Percentiles rank a stretch among this genome's conserved stretches.
Conservation (phyloP, 2,329 filamentous ascomycete species). For the Trichoderma gracile region DNA sequence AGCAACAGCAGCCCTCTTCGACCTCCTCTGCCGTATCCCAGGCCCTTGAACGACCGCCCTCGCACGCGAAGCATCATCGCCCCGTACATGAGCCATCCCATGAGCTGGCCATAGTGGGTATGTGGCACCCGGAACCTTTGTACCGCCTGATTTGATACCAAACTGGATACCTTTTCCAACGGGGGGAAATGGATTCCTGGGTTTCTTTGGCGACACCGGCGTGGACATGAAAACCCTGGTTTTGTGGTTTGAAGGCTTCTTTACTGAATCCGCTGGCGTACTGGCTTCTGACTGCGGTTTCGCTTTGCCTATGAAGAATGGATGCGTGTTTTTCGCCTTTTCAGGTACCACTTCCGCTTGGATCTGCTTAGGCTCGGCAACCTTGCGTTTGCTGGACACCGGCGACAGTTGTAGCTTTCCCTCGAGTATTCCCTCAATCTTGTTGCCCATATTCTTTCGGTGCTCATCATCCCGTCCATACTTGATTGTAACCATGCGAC, state of each 20-base stretch:
- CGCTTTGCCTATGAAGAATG: constrained; percentile 45
- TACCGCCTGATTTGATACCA: constrained; percentile 45
- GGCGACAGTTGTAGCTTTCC: constrained; percentile 34
- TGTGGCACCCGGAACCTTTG: constrained; percentile 65
- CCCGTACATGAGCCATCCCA: constrained; percentile 65
- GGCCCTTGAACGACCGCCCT: not conserved
- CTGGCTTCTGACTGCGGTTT: constrained; percentile 34
- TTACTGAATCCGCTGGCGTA: constrained; percentile 29
- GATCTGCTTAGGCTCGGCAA: not conserved
- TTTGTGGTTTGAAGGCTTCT: constrained; percentile 36
- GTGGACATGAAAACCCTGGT: constrained; percentile 54
- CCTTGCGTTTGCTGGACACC: constrained; percentile 1
- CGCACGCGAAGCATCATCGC: constrained; percentile 31
- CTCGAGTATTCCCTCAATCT: constrained; percentile 64
- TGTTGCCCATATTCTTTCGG: constrained; percentile 54
- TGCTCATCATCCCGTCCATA: constrained; percentile 57
- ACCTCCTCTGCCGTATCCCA: constrained; percentile 42
- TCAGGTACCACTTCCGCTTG: constrained; percentile 28
- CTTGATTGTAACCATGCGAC: constrained; percentile 54
- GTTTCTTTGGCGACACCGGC: constrained; percentile 52
- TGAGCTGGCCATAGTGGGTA: constrained; percentile 72
- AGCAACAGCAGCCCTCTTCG: constrained; percentile 50
- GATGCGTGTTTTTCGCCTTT: constrained; percentile 42
- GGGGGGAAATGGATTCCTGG: constrained; percentile 35
- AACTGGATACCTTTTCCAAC: constrained; percentile 40